These are phyloP conservation scores for Medicago truncatula DNA, from an alignment of 306 rosid genomes.

Conservation along the genomic window DNA sequence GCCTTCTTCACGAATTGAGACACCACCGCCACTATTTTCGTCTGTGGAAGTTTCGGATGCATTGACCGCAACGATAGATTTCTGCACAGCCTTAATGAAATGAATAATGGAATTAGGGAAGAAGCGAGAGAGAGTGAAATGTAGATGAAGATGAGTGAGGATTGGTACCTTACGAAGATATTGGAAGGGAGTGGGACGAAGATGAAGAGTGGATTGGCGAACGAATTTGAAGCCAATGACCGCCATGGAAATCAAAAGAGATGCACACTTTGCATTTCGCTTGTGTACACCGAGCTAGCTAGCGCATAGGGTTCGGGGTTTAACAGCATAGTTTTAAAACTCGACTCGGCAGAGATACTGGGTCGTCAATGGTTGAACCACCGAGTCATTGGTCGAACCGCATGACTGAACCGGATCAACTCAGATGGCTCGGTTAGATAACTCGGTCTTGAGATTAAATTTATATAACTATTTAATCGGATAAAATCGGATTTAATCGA, in stretches of 20 bases:
- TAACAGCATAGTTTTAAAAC: too few relatives aligned
- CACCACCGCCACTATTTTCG: constrained; percentile 4
- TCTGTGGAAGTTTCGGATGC: constrained; percentile 33
- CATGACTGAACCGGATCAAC: too few relatives aligned
- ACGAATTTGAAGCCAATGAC: constrained; percentile 49
- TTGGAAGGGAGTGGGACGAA: constrained; percentile 49
- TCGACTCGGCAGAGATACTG: too few relatives aligned
- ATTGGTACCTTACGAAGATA: constrained; percentile 52
- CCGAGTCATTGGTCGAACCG: too few relatives aligned
- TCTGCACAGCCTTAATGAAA: constrained; percentile 49
- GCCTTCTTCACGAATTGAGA: constrained; percentile 51
- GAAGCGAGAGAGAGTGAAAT: neutral
- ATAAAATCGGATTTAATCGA: too few relatives aligned
- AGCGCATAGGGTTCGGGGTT: too few relatives aligned
- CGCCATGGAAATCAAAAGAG: constrained; percentile 51
- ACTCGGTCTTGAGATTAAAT: too few relatives aligned
- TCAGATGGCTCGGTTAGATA: too few relatives aligned
- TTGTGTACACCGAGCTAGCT: too few relatives aligned
- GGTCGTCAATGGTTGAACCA: too few relatives aligned
- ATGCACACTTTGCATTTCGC: neutral
- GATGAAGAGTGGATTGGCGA: constrained; percentile 45
- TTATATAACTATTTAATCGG: too few relatives aligned
- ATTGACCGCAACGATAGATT: constrained; percentile 52
- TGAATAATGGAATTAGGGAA: neutral
- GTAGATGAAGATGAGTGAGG: neutral